Percentiles rank a stretch among this genome's conserved stretches.
Conservation (phyloP, 1,284 basidiomycete species). For the Leucoagaricus sp. region DNA sequence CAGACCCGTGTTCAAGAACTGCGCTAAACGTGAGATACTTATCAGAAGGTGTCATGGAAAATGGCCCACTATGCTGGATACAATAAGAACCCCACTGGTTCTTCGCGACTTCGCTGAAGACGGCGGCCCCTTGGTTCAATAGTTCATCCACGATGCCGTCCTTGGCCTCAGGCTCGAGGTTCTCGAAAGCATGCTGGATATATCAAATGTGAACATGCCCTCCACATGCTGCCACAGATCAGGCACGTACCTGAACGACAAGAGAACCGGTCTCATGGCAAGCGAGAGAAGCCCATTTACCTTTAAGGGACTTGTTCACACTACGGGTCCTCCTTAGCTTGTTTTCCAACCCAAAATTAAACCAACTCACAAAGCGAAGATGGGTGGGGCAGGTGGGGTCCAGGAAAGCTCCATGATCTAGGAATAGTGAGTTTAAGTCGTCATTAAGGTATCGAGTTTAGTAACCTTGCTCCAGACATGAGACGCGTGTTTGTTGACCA, state of each 20-base stretch:
- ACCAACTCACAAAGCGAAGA: constrained; percentile 72
- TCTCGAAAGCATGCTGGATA: constrained; percentile 80
- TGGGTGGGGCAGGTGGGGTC: constrained; percentile 80
- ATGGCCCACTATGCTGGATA: constrained; percentile 72
- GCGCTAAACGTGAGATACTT: not conserved
- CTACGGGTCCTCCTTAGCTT: too few species aligned
- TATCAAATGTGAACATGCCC: constrained; percentile 12
- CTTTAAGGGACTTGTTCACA: constrained; percentile 80
- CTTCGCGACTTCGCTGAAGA: constrained; percentile 77
- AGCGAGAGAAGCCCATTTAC: constrained; percentile 84
- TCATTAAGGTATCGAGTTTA: constrained; percentile 2
- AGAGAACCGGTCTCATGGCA: constrained; percentile 86
- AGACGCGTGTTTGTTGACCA: constrained; percentile 85
- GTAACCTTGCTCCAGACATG: constrained; percentile 85
- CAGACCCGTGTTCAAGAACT: constrained; percentile 78
- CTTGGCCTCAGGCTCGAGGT: constrained; percentile 78
- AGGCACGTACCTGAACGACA: constrained; percentile 66
- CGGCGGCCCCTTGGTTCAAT: constrained; percentile 63
- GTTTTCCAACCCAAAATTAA: not conserved
- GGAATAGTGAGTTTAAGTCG: not conserved
- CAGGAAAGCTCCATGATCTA: constrained; percentile 84
- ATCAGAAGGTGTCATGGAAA: not conserved
- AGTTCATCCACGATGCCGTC: constrained; percentile 80
- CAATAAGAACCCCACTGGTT: constrained; percentile 87
- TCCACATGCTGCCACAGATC: not conserved